A percentile compares a stretch with the other conserved stretches of the same genome.
phyloP scores from a whole-genome alignment of 1,139 yeast species.

The Arxiozyma slooffiae region DNA sequence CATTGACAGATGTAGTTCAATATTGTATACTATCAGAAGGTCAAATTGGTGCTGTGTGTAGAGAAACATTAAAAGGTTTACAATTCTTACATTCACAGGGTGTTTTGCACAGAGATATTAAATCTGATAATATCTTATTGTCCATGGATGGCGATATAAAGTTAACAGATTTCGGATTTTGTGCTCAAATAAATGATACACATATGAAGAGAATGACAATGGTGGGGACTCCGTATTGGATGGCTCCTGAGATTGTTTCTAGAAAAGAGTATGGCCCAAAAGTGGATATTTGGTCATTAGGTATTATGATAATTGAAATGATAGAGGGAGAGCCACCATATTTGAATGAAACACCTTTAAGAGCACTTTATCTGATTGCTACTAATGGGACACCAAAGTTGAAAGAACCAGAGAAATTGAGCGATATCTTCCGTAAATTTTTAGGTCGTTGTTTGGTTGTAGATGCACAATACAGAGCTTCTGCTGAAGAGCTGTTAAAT shows the following conservation, averaged over 20 bases:
- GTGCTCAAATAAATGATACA: constrained; percentile 88
- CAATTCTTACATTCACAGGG: constrained; percentile 86
- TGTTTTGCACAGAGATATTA: constrained; percentile 92
- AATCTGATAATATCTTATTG: constrained; percentile 82
- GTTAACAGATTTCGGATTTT: constrained; percentile 71
- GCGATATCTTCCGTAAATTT: constrained; percentile 56
- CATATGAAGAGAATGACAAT: constrained; percentile 85
- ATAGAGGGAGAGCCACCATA: constrained; percentile 98
- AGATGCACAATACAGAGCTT: constrained; percentile 73
- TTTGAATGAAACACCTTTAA: constrained; percentile 83
- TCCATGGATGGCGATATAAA: constrained; percentile 82
- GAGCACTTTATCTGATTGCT: constrained; percentile 83
- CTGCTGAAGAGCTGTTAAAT: constrained; percentile 61
- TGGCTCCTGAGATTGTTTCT: constrained; percentile 98
- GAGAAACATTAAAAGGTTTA: constrained; percentile 81
- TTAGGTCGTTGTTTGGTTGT: constrained; percentile 76
- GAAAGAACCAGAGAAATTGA: constrained; percentile 77
- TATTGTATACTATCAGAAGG: constrained; percentile 93
- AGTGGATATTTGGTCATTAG: constrained; percentile 95
- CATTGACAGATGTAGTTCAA: constrained; percentile 88
- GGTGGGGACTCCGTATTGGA: constrained; percentile 99
- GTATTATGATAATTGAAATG: constrained; percentile 97
- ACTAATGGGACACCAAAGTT: constrained; percentile 92
- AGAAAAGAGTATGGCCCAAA: constrained; percentile 94
- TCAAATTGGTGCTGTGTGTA: constrained; percentile 91